These are phyloP conservation scores for Corymbia calophylla DNA, from an alignment of 441 rosid genomes.

Conservation along the genomic window DNA sequence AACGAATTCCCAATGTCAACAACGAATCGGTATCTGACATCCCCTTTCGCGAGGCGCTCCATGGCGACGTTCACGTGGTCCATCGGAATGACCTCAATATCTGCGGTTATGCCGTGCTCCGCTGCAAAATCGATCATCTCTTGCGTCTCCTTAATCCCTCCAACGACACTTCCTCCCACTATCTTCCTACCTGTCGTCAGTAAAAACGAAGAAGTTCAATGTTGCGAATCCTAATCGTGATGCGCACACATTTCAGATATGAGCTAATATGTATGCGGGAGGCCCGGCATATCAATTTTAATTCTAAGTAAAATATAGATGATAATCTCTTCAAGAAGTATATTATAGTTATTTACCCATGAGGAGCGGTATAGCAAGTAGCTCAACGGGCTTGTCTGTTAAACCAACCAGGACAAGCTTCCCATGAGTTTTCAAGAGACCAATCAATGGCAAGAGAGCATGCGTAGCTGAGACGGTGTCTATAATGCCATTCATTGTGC, in stretches of 20 bases:
- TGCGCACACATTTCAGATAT: neutral
- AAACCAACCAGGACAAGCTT: conserved; percentile 38
- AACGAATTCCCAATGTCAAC: conserved; percentile 36
- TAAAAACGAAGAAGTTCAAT: neutral
- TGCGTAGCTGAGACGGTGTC: neutral
- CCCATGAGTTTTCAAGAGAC: neutral
- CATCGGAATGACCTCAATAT: conserved; percentile 34
- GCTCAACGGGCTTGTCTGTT: conserved; percentile 43
- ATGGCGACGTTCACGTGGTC: conserved; percentile 45
- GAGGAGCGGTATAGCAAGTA: conserved; percentile 33
- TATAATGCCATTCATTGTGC: conserved; percentile 29
- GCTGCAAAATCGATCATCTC: conserved; percentile 53
- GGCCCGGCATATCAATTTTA: neutral
- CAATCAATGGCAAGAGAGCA: neutral
- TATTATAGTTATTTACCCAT: conserved; percentile 13
- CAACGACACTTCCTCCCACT: conserved; percentile 31
- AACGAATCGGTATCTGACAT: conserved; percentile 42
- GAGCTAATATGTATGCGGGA: neutral
- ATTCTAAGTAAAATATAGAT: neutral
- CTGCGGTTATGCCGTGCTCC: conserved; percentile 28
- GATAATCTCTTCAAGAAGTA: neutral
- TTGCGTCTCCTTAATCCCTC: conserved; percentile 48
- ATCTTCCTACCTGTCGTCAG: conserved; percentile 31
- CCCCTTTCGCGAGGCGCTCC: conserved; percentile 31
- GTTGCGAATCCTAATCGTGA: neutral